Evolutionary conservation across 164 flowering plant species (phyloP), one percentile per base, ranked within the genome.

Genomic region (Nymphaea colorata): DNA sequence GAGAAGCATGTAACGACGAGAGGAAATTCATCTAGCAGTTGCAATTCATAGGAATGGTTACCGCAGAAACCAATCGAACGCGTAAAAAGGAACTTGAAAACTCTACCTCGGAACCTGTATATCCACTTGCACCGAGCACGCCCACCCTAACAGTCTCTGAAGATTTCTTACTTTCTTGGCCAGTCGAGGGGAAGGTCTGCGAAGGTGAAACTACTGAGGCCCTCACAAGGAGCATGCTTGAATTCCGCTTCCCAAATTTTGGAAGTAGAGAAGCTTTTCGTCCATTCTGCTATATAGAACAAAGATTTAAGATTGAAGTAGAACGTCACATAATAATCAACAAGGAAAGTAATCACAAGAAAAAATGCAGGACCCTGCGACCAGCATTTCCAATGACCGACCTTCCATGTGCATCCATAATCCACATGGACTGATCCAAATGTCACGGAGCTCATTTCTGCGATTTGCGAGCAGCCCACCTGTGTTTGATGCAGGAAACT

Each of bases 81-180:
- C 55, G 12, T 12, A n/a, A 16, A 55, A 44, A 64, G 41, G 15
- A 60, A 8, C 43, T 41, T 6, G 61, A 18, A 45, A 18, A 42
- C 5, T 11, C 61, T 76, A 93, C 98, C 92, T 93, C 98, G 2
- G 96, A 87, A 69, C 98, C 98, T 62, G 98, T 93, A 77, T 93
- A 93, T 59, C 98, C 98, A 79, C 98, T 93, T 12, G 98, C 97
- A 65, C 98, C 98, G 70, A 93, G 98, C 67, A 93, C 92, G 25
- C 92, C 98, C 75, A 93, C 76, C 2, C 92, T 86, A 66, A 82
- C 82, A 5, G 74, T 74, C 65, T 86, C 82, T 42, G 80, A 78
- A 4, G 76, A 68, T 57, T 78, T 79, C 44, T 71, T 72, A 6
- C 69, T 51, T 66, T 74, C 66, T 18, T 42, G 15, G 64, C 76